These are phyloP conservation scores for Raddia distichophylla DNA, from an alignment of 176 grass and related monocot genomes.

Conservation along the genomic window DNA sequence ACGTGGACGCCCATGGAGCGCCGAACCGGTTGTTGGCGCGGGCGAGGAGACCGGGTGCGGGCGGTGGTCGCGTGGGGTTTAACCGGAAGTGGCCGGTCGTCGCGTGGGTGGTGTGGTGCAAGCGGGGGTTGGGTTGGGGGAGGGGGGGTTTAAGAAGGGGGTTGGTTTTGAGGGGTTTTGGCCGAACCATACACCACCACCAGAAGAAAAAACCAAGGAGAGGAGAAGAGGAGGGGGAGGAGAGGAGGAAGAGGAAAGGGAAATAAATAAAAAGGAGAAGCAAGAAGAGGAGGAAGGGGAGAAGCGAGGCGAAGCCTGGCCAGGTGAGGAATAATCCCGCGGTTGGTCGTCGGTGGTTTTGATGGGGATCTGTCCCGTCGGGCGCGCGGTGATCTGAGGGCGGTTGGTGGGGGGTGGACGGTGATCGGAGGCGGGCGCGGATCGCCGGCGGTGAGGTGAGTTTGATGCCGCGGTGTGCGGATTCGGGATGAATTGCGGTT, in stretches of 20 bases:
- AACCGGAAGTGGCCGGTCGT: slow-evolving; percentile 57
- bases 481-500: slow-evolving; percentile 27
- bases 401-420: not conserved
- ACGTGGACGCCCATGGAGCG: slow-evolving; percentile 32
- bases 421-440: slow-evolving; percentile 41
- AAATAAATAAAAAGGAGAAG: slow-evolving; percentile 51
- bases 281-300: not conserved
- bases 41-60: slow-evolving; percentile 30
- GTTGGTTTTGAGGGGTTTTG: slow-evolving; percentile 96
- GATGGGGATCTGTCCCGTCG: slow-evolving; percentile 30
- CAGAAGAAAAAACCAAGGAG: slow-evolving; percentile 45
- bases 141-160: slow-evolving; percentile 58
- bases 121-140: slow-evolving; percentile 40
- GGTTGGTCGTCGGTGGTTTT: not conserved
- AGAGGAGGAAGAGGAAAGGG: not conserved
- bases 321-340: slow-evolving; percentile 36
- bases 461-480: not conserved
- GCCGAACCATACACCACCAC: slow-evolving; percentile 54
- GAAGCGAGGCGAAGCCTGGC: not conserved
- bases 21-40: slow-evolving; percentile 30
- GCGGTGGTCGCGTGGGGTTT: slow-evolving; percentile 51
- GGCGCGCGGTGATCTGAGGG: slow-evolving; percentile 32
- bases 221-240: not conserved
- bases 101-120: slow-evolving; percentile 45
- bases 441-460: slow-evolving; percentile 56